Evolutionary conservation across 2,329 filamentous ascomycete genomes (phyloP).

Genomic region (Fusarium secorum): DNA sequence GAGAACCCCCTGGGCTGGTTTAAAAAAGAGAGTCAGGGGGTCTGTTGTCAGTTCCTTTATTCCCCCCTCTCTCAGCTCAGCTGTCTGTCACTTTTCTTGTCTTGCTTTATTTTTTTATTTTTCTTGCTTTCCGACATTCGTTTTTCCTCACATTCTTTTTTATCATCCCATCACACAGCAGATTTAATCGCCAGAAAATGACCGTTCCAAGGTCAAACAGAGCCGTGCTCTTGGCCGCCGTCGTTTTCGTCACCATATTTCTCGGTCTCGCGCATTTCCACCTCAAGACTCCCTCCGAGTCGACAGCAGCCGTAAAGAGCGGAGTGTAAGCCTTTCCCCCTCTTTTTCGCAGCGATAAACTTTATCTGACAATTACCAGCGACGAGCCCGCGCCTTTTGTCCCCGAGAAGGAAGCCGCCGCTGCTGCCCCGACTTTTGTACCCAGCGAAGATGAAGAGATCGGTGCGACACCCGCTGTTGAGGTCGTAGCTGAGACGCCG

Average conservation of each 20-base stretch:
- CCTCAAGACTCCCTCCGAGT: conserved; percentile 11
- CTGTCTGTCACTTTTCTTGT: background rate
- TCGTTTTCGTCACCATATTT: conserved; percentile 24
- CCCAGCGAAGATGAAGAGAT: conserved; percentile 10
- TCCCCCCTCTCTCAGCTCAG: conserved; percentile 8
- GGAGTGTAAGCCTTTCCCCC: conserved; percentile 2
- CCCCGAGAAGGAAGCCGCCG: conserved; percentile 22
- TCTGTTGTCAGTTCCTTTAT: background rate
- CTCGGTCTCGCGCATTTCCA: conserved; percentile 25
- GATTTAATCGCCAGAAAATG: background rate
- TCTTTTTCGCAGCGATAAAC: background rate
- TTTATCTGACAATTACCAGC: background rate
- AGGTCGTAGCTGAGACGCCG: background rate
- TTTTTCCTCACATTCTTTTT: background rate
- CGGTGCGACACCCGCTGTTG: background rate
- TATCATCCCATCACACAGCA: background rate
- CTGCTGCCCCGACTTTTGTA: conserved; percentile 6
- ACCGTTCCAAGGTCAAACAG: conserved; percentile 19
- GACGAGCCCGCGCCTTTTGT: conserved; percentile 19
- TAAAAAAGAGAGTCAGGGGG: conserved; percentile 25
- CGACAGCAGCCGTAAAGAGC: background rate
- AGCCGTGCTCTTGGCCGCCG: conserved; percentile 20
- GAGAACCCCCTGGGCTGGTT: background rate
- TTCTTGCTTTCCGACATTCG: background rate
- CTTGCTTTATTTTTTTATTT: background rate